phyloP scores from a whole-genome alignment of 1,139 yeast genomes.

The Pichia sp. region DNA sequence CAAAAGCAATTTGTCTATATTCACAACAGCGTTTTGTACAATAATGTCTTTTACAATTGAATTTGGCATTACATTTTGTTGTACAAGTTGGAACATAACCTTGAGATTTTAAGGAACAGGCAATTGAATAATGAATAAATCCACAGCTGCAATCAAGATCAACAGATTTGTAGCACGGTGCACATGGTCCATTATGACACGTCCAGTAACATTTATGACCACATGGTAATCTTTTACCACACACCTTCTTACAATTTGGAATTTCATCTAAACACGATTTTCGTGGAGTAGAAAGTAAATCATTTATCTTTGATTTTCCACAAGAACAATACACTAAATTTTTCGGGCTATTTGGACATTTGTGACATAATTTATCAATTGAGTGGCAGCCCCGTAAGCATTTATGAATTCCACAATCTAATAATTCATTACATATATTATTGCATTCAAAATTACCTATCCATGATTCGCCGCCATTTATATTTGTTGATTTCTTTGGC shows the following conservation, averaged over 20 bases:
- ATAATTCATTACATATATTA: slow-evolving; percentile 40
- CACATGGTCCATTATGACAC: slow-evolving; percentile 74
- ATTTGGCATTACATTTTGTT: slow-evolving; percentile 68
- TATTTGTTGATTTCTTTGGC: slow-evolving; percentile 29
- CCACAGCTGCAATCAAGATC: slow-evolving; percentile 49
- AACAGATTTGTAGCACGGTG: slow-evolving; percentile 48
- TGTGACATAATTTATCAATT: slow-evolving; percentile 29
- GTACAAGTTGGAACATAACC: slow-evolving; percentile 56
- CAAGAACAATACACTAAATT: slow-evolving; percentile 64
- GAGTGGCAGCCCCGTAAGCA: slow-evolving; percentile 59
- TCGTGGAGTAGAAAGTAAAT: slow-evolving; percentile 40
- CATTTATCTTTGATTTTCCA: slow-evolving; percentile 47
- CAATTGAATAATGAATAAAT: slow-evolving; percentile 45
- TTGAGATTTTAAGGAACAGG: slow-evolving; percentile 51
- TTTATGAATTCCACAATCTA: slow-evolving; percentile 63
- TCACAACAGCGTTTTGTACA: slow-evolving; percentile 68
- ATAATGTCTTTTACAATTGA: slow-evolving; percentile 77
- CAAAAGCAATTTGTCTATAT: slow-evolving; percentile 55
- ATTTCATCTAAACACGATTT: slow-evolving; percentile 64
- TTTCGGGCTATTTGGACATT: slow-evolving; percentile 62
- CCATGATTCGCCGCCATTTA: slow-evolving; percentile 35
- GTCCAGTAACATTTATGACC: slow-evolving; percentile 63
- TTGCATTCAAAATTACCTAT: slow-evolving; percentile 61
- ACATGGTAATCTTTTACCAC: slow-evolving; percentile 61
- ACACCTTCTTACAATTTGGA: slow-evolving; percentile 61